Evolutionary conservation across 2,329 filamentous ascomycete genomes (phyloP).

Genomic region (Polytolypa hystricis): DNA sequence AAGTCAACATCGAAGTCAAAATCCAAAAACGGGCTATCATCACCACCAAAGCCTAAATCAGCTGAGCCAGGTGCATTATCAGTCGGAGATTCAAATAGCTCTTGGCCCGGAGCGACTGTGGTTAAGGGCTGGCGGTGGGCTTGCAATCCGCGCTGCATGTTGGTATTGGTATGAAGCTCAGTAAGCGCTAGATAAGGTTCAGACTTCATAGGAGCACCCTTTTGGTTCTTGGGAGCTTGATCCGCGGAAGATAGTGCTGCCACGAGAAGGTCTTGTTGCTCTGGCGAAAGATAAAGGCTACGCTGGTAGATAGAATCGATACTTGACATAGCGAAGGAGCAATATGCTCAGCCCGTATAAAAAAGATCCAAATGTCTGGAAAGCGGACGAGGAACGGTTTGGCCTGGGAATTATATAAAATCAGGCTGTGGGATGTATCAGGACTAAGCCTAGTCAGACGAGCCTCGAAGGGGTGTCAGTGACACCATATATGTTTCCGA

Average conservation of each 20-base stretch:
- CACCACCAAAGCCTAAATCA: slow-evolving; percentile 51
- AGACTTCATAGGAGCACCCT: slow-evolving; percentile 16
- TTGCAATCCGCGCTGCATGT: slow-evolving; percentile 17
- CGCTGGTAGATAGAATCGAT: slow-evolving; percentile 33
- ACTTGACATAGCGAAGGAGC: slow-evolving; percentile 26
- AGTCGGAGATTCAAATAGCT: slow-evolving; percentile 22
- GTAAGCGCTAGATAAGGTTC: slow-evolving; percentile 16
- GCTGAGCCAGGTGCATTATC: slow-evolving; percentile 34
- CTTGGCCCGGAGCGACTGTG: slow-evolving; percentile 5
- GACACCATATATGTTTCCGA: too few relatives aligned
- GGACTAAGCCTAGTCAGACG: too few relatives aligned
- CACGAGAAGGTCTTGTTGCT: slow-evolving; percentile 66
- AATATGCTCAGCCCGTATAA: too few relatives aligned
- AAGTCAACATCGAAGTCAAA: slow-evolving; percentile 74
- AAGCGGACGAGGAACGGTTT: too few relatives aligned
- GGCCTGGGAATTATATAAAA: too few relatives aligned
- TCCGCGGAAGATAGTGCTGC: slow-evolving; percentile 65
- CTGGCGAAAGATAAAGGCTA: slow-evolving; percentile 59
- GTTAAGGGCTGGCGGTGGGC: background rate
- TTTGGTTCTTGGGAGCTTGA: slow-evolving; percentile 22
- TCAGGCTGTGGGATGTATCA: too few relatives aligned
- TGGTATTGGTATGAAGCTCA: slow-evolving; percentile 30
- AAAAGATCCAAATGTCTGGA: too few relatives aligned
- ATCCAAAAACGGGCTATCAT: slow-evolving; percentile 74
- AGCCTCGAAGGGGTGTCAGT: too few relatives aligned